Evolutionary conservation across 805 yeast genomes (phyloP).

Genomic region (Metschnikowia noctiluminum): DNA sequence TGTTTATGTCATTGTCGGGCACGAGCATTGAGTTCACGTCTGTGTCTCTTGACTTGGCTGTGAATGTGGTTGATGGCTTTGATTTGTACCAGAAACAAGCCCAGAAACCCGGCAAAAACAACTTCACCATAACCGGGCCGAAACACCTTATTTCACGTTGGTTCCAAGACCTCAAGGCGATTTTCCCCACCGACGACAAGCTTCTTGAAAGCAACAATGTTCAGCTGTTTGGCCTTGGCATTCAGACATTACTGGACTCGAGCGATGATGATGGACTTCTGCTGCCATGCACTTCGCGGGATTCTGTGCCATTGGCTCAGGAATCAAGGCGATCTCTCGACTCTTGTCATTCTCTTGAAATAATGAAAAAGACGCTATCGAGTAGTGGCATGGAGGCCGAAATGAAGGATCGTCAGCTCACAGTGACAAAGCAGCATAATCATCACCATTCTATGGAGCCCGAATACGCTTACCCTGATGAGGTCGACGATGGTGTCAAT

Average conservation of each 20-base stretch:
- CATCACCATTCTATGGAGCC: conserved; percentile 10
- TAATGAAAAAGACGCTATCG: conserved; percentile 15
- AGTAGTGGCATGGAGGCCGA: conserved; percentile 12
- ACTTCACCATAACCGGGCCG: conserved; percentile 19
- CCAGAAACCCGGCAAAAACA: conserved; percentile 14
- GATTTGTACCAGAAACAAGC: too few relatives aligned
- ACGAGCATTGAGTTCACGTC: conserved; percentile 19
- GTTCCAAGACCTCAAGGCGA: conserved; percentile 28
- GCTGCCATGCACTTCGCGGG: conserved; percentile 6
- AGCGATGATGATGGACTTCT: conserved; percentile 1
- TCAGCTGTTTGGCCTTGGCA: conserved; percentile 16
- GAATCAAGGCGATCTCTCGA: conserved; percentile 6
- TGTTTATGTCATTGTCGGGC: conserved; percentile 21
- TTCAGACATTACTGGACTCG: conserved; percentile 13
- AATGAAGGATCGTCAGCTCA: conserved; percentile 1
- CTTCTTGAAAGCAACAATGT: conserved; percentile 10
- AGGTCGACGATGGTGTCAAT: background rate
- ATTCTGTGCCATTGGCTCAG: background rate
- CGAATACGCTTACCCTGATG: conserved; percentile 13
- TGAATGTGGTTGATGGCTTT: too few relatives aligned
- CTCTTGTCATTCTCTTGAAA: conserved; percentile 8
- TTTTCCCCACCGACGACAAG: conserved; percentile 29
- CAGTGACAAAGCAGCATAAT: conserved; percentile 3
- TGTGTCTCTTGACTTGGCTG: conserved; percentile 1
- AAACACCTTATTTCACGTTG: conserved; percentile 24